Evolutionary conservation across 129 eudicot species (phyloP).

Genomic region (Apium graveolens): DNA sequence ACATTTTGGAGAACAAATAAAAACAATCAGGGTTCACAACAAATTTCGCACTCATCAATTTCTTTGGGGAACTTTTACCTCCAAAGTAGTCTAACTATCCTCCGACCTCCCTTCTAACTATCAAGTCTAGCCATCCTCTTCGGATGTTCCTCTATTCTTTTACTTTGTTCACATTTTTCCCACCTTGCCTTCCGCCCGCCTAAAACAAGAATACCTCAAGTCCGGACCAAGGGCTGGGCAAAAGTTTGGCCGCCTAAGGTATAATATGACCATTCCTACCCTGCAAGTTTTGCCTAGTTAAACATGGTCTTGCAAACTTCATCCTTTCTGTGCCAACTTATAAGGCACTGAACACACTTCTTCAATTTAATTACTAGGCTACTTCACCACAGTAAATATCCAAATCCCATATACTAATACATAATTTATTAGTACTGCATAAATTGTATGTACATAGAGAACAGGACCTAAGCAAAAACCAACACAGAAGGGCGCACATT

Average conservation of each 20-base stretch:
- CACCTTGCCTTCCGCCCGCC: not conserved
- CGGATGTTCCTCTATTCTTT: not conserved
- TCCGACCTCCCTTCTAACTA: not conserved
- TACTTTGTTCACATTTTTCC: not conserved
- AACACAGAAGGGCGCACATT: not conserved
- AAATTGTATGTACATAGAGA: conserved; percentile 22
- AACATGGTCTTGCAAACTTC: not conserved
- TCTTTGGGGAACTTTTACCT: too few species aligned
- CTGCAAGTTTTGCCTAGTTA: too few species aligned
- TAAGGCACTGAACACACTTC: not conserved
- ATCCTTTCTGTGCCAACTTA: not conserved
- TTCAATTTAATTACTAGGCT: not conserved
- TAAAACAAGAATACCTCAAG: not conserved
- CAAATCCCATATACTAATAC: not conserved
- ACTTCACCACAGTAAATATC: not conserved
- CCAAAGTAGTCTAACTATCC: not conserved
- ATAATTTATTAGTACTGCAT: not conserved
- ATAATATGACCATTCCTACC: too few species aligned
- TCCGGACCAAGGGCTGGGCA: not conserved
- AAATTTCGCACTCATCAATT: too few species aligned
- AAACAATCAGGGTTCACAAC: too few species aligned
- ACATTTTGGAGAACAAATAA: too few species aligned
- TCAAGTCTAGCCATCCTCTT: not conserved
- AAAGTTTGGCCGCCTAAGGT: not conserved
- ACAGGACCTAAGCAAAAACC: conserved; percentile 5